Conservation (phyloP, 1,284 basidiomycete genomes). For the Malassezia cuniculi region DNA sequence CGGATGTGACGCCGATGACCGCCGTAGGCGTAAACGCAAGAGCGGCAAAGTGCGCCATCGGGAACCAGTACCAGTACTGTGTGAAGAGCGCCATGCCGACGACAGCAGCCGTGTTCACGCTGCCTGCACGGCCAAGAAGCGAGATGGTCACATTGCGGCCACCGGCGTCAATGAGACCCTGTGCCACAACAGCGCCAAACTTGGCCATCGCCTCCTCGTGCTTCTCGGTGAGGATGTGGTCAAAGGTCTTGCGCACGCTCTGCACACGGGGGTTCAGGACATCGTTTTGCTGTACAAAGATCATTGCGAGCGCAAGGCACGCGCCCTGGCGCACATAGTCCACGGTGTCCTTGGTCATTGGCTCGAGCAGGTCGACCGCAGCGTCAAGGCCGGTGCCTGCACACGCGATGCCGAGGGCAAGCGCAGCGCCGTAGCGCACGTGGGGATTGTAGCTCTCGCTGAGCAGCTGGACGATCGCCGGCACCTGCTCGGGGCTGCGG, state of each 20-base stretch:
- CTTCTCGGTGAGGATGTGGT: conserved; percentile 42
- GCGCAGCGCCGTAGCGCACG: conserved; percentile 43
- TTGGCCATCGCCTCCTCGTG: conserved; percentile 46
- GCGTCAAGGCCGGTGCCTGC: conserved; percentile 43
- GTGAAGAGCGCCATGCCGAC: conserved; percentile 45
- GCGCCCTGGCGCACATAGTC: conserved; percentile 45
- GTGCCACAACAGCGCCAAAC: conserved; percentile 42
- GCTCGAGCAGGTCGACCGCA: conserved; percentile 41
- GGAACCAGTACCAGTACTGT: conserved; percentile 47
- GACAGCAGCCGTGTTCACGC: conserved; percentile 41
- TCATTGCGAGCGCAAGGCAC: conserved; percentile 41
- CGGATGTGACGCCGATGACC: conserved; percentile 37
- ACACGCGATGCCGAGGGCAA: conserved; percentile 43
- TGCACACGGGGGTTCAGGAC: conserved; percentile 39
- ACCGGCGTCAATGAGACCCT: conserved; percentile 42
- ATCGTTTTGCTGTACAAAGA: conserved; percentile 44
- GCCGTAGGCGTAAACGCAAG: conserved; percentile 43
- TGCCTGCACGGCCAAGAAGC: conserved; percentile 36
- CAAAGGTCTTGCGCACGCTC: conserved; percentile 33
- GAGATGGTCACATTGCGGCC: conserved; percentile 44
- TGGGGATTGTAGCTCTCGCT: conserved; percentile 45
- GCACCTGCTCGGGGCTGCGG: conserved; percentile 45
- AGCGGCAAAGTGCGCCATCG: conserved; percentile 41
- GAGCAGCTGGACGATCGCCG: conserved; percentile 43
- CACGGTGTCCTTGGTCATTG: conserved; percentile 44